Evolutionary conservation across 140 eudicot genomes (phyloP).

Genomic region (Stevia rebaudiana): DNA sequence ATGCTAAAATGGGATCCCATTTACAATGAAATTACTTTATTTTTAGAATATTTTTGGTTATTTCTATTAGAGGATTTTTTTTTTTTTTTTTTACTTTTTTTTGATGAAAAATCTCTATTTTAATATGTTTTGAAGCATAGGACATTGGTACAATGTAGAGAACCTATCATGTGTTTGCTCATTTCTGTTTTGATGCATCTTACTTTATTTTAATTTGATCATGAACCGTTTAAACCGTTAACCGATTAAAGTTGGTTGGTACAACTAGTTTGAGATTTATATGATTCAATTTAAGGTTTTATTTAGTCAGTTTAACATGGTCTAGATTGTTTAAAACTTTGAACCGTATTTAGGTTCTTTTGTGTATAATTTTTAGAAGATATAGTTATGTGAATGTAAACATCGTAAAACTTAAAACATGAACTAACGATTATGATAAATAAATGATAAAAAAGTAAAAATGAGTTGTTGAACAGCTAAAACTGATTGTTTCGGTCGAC

Average conservation of each 20-base stretch:
- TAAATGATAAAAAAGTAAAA: not conserved
- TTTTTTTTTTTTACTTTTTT: conserved; percentile 3
- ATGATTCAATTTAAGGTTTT: too few species aligned
- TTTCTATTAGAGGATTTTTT: not conserved
- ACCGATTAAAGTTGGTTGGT: not conserved
- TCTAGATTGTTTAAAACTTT: too few species aligned
- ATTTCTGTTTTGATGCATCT: not conserved
- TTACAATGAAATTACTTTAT: conserved; percentile 29
- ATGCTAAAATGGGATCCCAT: conserved; percentile 43
- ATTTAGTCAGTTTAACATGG: too few species aligned
- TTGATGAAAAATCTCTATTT: not conserved
- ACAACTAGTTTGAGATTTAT: too few species aligned
- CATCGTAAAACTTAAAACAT: not conserved
- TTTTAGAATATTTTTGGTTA: conserved; percentile 14
- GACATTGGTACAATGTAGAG: conserved; percentile 4
- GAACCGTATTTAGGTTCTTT: too few species aligned
- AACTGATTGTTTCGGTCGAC: not conserved
- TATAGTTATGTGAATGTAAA: too few species aligned
- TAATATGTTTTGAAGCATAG: not conserved
- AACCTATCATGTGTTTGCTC: not conserved
- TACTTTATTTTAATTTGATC: not conserved
- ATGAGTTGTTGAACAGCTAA: not conserved
- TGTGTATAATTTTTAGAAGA: too few species aligned
- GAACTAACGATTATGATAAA: not conserved
- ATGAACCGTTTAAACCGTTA: not conserved